These are phyloP conservation scores for Nakazawaea pomicola DNA, from an alignment of 805 yeast species.

Conservation along the genomic window DNA sequence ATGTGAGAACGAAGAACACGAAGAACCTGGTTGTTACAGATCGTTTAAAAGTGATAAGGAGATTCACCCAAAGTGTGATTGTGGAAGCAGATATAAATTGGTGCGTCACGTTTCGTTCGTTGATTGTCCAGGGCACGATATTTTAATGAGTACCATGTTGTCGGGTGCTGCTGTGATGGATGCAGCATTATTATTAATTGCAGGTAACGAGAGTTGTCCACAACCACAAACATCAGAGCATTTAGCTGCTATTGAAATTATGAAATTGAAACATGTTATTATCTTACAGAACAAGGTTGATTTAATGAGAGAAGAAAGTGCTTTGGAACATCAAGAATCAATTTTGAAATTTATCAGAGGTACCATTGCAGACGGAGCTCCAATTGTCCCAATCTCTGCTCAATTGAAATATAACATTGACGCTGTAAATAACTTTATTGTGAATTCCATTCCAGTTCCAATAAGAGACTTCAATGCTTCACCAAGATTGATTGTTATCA, in stretches of 20 bases:
- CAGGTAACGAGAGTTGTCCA: slow-evolving; percentile 99
- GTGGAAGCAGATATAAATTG: slow-evolving; percentile 82
- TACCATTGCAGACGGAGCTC: slow-evolving; percentile 98
- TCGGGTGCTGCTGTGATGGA: slow-evolving; percentile 99
- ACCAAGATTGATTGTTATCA: slow-evolving; percentile 93
- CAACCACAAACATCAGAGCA: slow-evolving; percentile 99
- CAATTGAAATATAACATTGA: slow-evolving; percentile 98
- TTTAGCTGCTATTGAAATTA: slow-evolving; percentile 98
- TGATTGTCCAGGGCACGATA: slow-evolving; percentile 99
- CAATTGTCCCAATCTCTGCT: slow-evolving; percentile 97
- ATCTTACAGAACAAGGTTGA: slow-evolving; percentile 97
- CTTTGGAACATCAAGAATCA: slow-evolving; percentile 91
- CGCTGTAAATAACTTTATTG: slow-evolving; percentile 96
- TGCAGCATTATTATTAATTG: slow-evolving; percentile 92
- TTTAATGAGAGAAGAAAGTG: slow-evolving; percentile 95
- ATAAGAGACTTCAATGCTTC: slow-evolving; percentile 89
- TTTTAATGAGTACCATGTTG: slow-evolving; percentile 99
- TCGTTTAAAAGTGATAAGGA: slow-evolving; percentile 94
- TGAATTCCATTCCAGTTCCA: slow-evolving; percentile 93
- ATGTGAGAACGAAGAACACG: slow-evolving; percentile 80
- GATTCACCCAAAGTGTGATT: slow-evolving; percentile 87
- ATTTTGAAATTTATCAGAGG: slow-evolving; percentile 92
- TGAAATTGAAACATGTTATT: slow-evolving; percentile 95
- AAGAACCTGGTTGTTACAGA: slow-evolving; percentile 91
- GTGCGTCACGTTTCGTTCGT: slow-evolving; percentile 98